These are phyloP conservation scores for Gliomastix tumulicola DNA, from an alignment of 2,329 filamentous ascomycete genomes.

Conservation along the genomic window DNA sequence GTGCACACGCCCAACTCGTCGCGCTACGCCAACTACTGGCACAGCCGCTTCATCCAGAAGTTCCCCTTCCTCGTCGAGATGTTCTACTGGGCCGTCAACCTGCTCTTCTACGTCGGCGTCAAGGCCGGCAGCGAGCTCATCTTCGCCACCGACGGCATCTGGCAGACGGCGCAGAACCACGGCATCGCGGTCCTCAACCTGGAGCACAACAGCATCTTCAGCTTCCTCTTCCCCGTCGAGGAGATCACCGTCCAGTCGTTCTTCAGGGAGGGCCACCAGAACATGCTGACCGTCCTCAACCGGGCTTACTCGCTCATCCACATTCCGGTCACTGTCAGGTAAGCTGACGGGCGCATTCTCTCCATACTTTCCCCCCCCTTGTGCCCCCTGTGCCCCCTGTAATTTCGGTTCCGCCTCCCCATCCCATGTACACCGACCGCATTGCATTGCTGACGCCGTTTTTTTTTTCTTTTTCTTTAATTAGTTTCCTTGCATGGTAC, in stretches of 20 bases:
- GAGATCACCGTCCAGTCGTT: slow-evolving; percentile 54
- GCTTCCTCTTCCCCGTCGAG: slow-evolving; percentile 52
- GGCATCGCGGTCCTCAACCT: slow-evolving; percentile 46
- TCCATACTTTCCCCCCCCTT: too few relatives aligned
- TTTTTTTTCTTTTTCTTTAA: slow-evolving; percentile 5
- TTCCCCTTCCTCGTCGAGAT: slow-evolving; percentile 65
- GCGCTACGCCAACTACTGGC: slow-evolving; percentile 49
- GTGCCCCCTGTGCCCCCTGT: too few relatives aligned
- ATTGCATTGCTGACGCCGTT: neutral
- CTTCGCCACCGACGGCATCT: slow-evolving; percentile 34
- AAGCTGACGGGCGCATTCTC: too few relatives aligned
- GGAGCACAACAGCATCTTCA: slow-evolving; percentile 42
- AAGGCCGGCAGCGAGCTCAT: slow-evolving; percentile 19
- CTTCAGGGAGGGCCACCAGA: slow-evolving; percentile 39
- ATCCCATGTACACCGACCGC: too few relatives aligned
- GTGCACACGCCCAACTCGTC: slow-evolving; percentile 51
- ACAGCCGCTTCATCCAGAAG: slow-evolving; percentile 57
- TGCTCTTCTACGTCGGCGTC: slow-evolving; percentile 45
- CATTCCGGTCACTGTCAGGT: slow-evolving; percentile 67
- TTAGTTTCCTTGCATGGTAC: slow-evolving; percentile 56
- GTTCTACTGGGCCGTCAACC: slow-evolving; percentile 67
- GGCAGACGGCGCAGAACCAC: slow-evolving; percentile 48
- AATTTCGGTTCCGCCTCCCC: too few relatives aligned
- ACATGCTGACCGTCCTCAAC: slow-evolving; percentile 61
- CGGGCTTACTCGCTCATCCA: slow-evolving; percentile 71